Conservation (phyloP, 73 alveolate genomes). For the Paramecium bursaria region DNA sequence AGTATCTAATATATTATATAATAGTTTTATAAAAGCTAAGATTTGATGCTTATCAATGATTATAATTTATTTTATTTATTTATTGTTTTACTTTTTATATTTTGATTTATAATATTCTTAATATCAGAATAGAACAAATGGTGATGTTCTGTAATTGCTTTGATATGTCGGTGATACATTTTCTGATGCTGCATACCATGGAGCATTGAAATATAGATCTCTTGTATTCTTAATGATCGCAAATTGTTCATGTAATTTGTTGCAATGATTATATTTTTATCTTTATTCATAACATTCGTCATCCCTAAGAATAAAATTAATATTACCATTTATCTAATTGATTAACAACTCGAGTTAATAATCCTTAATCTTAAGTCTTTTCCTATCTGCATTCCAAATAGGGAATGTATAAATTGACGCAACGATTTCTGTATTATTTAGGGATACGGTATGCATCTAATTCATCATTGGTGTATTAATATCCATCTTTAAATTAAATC, state of each 20-base stretch:
- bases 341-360: neutral
- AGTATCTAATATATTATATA: no score
- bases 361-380: conserved; percentile 12
- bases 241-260: neutral
- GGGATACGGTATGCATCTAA: conserved; percentile 52
- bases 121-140: no score
- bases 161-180: conserved; percentile 18
- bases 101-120: no score
- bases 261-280: conserved; percentile 14
- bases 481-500: conserved; percentile 6
- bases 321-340: conserved; percentile 41
- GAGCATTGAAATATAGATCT: conserved; percentile 12
- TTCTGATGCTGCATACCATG: conserved; percentile 24
- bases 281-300: conserved; percentile 34
- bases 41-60: no score
- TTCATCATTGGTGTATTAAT: conserved; percentile 18
- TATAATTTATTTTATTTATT: no score
- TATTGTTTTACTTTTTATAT: no score
- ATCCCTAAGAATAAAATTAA: conserved; percentile 40
- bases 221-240: neutral
- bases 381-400: conserved; percentile 4
- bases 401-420: conserved; percentile 49
- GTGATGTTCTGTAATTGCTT: conserved; percentile 14
- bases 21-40: no score
- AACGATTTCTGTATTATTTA: neutral